A percentile compares a stretch with the other conserved stretches of the same genome.
These are phyloP conservation scores for Phytophthora cajani DNA, from an alignment of 352 stramenopile genomes.

Conservation along the genomic window DNA sequence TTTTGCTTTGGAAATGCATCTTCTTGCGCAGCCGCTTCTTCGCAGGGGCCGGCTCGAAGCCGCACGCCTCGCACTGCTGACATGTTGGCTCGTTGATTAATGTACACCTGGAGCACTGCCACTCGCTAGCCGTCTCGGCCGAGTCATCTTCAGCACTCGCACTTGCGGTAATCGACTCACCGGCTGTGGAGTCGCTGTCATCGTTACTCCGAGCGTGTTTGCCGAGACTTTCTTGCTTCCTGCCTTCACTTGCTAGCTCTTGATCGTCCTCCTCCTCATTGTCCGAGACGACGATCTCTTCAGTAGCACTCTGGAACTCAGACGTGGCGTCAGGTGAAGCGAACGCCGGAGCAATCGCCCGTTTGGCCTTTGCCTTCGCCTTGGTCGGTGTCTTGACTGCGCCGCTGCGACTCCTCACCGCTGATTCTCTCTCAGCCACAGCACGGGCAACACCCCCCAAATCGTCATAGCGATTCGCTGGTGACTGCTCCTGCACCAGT, in stretches of 20 bases:
- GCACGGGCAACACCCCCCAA: constrained; percentile 31
- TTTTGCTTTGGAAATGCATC: constrained; percentile 83
- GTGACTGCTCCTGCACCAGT: constrained; percentile 59
- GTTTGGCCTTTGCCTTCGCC: constrained; percentile 34
- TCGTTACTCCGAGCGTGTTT: constrained; percentile 44
- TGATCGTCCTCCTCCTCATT: constrained; percentile 35
- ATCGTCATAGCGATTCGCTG: constrained; percentile 62
- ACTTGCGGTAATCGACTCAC: constrained; percentile 20
- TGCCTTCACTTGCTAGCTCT: background rate
- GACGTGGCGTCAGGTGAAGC: constrained; percentile 50
- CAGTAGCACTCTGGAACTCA: constrained; percentile 40
- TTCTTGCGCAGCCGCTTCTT: constrained; percentile 76
- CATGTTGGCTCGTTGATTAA: constrained; percentile 73
- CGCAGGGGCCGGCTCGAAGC: constrained; percentile 50
- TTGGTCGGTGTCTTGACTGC: constrained; percentile 24
- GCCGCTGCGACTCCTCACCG: background rate
- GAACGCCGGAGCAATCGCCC: constrained; percentile 50
- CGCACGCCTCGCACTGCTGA: constrained; percentile 70
- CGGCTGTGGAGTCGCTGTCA: constrained; percentile 30
- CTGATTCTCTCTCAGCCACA: constrained; percentile 32
- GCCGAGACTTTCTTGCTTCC: constrained; percentile 28
- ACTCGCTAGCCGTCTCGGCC: constrained; percentile 41
- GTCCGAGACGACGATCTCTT: constrained; percentile 45
- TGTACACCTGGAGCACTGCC: constrained; percentile 82
- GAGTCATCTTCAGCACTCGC: constrained; percentile 22